Evolutionary conservation across 352 stramenopile species (phyloP), one percentile per base, ranked within the genome.

Genomic region (Pythium volutum): DNA sequence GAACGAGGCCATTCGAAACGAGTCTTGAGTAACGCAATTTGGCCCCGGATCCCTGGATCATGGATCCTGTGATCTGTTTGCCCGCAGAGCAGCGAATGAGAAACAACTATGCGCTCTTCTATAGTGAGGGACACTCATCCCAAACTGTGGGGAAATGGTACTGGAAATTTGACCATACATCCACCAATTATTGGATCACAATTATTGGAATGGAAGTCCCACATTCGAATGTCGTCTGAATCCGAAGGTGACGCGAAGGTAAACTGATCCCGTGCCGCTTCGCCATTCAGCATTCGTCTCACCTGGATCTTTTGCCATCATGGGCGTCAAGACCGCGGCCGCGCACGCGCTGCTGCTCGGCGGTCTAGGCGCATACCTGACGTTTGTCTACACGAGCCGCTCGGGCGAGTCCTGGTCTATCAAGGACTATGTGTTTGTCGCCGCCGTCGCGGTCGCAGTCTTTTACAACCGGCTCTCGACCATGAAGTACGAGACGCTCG

Each of bases 341-440:
- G 20, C 62, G 8, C 79, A 79, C 51, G 77, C 77, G 55, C 36
- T 74, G 27, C 41, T 74, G 29, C 62, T 87, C 11, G 75, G 76
- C 14, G 69, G 56, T 1, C 62, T 89, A 29, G 80, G 74, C 8
- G 77, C 76, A 39, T 85, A 71, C 63, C 65, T 89, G 15, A 88
- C 77, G 33, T 71, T 69, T 42, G 41, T 66, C 25, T 74, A 76
- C 64, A 78, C 77, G 4, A 73, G 66, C 15, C 66, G 59, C 18
- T 59, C 73, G 20, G 71, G 74, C 2, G 46, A 73, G 16, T 58
- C 69, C 16, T 91, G 80, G 78, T 56, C 70, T 18, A 34, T 68
- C 9, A 86, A 88, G 59, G 78, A 91, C 64, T 84, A 77, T 39
- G 45, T 71, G 26, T 91, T 91, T 55, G 80, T 91, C 46, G 57